A percentile compares a stretch with the other conserved stretches of the same genome.
These are phyloP conservation scores for Saccharomycopsis sp. DNA, from an alignment of 805 yeast species.

Conservation along the genomic window DNA sequence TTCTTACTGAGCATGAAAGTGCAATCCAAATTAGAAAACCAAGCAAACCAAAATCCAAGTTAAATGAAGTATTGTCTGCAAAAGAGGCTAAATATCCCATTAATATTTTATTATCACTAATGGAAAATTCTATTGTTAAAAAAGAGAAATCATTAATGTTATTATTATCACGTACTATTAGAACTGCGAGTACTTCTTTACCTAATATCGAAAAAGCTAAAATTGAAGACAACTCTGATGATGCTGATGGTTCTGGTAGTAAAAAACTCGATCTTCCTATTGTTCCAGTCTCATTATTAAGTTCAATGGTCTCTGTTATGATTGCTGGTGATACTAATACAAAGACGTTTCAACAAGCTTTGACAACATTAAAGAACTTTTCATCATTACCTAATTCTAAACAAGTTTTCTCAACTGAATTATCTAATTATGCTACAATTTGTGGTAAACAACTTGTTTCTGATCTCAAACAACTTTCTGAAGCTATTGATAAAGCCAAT, in stretches of 20 bases:
- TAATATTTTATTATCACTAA: conserved; percentile 50
- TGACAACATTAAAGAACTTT: conserved; percentile 71
- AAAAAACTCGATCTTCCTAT: conserved; percentile 34
- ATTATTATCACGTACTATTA: conserved; percentile 60
- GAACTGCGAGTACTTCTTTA: conserved; percentile 67
- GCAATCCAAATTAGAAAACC: conserved; percentile 28
- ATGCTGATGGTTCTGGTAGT: conserved; percentile 9
- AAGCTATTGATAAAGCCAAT: conserved; percentile 30
- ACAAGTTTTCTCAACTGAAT: conserved; percentile 52
- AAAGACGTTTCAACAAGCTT: conserved; percentile 72
- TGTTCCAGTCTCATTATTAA: conserved; percentile 53
- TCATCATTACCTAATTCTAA: conserved; percentile 52
- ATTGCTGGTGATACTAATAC: conserved; percentile 79
- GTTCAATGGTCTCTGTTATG: conserved; percentile 53
- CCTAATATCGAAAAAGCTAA: conserved; percentile 39
- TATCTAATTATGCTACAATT: conserved; percentile 51
- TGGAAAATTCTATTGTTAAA: conserved; percentile 53
- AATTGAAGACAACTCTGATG: conserved; percentile 19
- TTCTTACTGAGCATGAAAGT: conserved; percentile 67
- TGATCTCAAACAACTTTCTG: conserved; percentile 43
- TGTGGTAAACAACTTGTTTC: conserved; percentile 44
- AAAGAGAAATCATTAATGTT: conserved; percentile 74
- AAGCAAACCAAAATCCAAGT: conserved; percentile 24
- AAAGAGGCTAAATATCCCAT: conserved; percentile 57
- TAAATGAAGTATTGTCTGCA: conserved; percentile 25